Conservation (phyloP, 345 rosid genomes). For the Odontarrhena argentea region DNA sequence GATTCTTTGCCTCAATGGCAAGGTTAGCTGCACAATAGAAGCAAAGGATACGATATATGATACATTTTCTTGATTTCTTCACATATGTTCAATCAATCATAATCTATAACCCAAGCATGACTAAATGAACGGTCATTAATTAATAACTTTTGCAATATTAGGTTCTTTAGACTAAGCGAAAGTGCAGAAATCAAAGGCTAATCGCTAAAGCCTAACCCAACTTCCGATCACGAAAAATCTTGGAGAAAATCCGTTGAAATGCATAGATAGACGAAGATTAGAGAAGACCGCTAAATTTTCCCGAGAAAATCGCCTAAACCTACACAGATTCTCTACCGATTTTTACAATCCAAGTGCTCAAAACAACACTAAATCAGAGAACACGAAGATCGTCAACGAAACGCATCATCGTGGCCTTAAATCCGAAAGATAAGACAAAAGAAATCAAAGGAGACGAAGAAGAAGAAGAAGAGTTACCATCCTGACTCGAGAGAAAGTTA, state of each 20-base stretch:
- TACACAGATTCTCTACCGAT: constrained; percentile 5
- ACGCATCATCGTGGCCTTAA: neutral
- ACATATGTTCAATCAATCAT: neutral
- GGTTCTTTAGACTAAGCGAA: neutral
- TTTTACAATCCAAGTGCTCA: neutral
- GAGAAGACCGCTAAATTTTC: neutral
- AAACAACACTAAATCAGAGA: neutral
- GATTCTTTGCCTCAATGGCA: constrained; percentile 69
- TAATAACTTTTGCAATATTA: neutral
- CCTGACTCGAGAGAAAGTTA: constrained; percentile 65
- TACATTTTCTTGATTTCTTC: neutral
- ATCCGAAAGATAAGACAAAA: neutral
- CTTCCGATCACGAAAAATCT: neutral
- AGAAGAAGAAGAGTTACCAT: constrained; percentile 45
- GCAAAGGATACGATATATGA: neutral
- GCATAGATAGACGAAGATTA: neutral
- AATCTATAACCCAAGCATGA: neutral
- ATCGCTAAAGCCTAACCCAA: neutral
- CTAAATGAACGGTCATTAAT: neutral
- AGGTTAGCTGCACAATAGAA: constrained; percentile 49
- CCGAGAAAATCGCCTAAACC: constrained; percentile 4
- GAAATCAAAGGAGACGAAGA: neutral
- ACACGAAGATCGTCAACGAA: constrained; percentile 12
- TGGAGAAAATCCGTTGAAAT: neutral
- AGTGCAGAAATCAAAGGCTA: neutral